These are phyloP conservation scores for Leonotis leonurus DNA, from an alignment of 257 asterid species.

Conservation along the genomic window DNA sequence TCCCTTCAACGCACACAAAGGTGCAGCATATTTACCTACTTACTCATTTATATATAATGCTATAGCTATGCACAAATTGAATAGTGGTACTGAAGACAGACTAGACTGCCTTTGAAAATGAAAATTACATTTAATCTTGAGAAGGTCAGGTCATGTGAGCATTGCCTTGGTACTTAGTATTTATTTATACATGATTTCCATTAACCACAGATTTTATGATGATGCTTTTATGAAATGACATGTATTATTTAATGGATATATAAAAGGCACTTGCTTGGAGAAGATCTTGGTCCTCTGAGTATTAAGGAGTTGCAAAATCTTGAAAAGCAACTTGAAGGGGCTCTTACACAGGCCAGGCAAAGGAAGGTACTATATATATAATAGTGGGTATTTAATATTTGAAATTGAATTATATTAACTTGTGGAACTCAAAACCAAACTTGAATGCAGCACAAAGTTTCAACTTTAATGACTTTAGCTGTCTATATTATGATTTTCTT, in stretches of 20 bases:
- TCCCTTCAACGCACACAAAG: conserved; percentile 88
- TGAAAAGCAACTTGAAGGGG: conserved; percentile 86
- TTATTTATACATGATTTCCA: background rate
- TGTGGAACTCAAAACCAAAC: too few relatives aligned
- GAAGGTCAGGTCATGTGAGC: too few relatives aligned
- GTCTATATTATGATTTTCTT: too few relatives aligned
- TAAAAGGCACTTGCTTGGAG: conserved; percentile 88
- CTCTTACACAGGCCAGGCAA: conserved; percentile 74
- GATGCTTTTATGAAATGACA: background rate
- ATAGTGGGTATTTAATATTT: too few relatives aligned
- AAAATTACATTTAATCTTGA: too few relatives aligned
- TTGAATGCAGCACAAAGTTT: too few relatives aligned
- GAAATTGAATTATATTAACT: too few relatives aligned
- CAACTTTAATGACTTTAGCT: too few relatives aligned
- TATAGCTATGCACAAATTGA: too few relatives aligned
- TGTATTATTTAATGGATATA: too few relatives aligned
- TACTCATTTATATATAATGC: background rate
- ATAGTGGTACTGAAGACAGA: too few relatives aligned
- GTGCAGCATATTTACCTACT: conserved; percentile 19
- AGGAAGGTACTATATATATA: conserved; percentile 49
- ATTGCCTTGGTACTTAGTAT: background rate
- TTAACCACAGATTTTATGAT: background rate
- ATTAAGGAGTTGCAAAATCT: conserved; percentile 82
- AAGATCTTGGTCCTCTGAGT: conserved; percentile 87
- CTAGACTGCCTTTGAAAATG: too few relatives aligned